Evolutionary conservation across 345 rosid genomes (phyloP).

Genomic region (Erysimum cheiranthoides): DNA sequence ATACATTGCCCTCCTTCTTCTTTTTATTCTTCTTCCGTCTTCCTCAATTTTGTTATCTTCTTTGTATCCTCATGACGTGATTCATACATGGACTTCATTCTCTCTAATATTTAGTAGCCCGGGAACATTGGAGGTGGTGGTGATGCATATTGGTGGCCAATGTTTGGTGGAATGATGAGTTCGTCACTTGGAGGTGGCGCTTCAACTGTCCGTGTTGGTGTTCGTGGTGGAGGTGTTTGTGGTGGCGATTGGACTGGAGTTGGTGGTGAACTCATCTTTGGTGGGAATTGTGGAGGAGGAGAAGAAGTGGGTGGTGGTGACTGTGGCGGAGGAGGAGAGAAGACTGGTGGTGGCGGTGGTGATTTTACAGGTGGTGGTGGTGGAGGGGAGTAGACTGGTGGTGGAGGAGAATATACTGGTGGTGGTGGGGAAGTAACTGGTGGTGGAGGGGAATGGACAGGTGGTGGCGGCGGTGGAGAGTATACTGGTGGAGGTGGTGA

Average conservation of each 20-base stretch:
- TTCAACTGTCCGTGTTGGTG: conserved; percentile 24
- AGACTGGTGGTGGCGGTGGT: conserved; percentile 5
- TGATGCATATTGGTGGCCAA: conserved; percentile 71
- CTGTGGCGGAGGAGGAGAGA: conserved; percentile 38
- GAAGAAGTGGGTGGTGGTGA: conserved; percentile 34
- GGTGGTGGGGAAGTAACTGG: conserved; percentile 9
- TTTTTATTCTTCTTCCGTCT: conserved; percentile 17
- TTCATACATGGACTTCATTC: conserved; percentile 11
- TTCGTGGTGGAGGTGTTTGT: conserved; percentile 43
- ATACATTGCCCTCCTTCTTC: conserved; percentile 27
- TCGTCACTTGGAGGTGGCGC: conserved; percentile 48
- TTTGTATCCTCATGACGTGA: neutral
- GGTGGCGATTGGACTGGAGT: neutral
- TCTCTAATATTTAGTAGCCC: conserved; percentile 63
- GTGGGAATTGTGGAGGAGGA: neutral
- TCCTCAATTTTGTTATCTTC: neutral
- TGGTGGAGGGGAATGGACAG: conserved; percentile 31
- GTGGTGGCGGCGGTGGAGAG: conserved; percentile 16
- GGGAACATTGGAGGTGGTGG: conserved; percentile 83
- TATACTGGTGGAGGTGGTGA: neutral
- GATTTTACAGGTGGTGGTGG: conserved; percentile 21
- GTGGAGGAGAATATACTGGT: conserved; percentile 28
- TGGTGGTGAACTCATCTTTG: conserved; percentile 35
- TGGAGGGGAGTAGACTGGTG: conserved; percentile 26
- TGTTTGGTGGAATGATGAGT: conserved; percentile 57